Evolutionary conservation across 306 rosid genomes (phyloP).

Genomic region (Cucumis cinereus): DNA sequence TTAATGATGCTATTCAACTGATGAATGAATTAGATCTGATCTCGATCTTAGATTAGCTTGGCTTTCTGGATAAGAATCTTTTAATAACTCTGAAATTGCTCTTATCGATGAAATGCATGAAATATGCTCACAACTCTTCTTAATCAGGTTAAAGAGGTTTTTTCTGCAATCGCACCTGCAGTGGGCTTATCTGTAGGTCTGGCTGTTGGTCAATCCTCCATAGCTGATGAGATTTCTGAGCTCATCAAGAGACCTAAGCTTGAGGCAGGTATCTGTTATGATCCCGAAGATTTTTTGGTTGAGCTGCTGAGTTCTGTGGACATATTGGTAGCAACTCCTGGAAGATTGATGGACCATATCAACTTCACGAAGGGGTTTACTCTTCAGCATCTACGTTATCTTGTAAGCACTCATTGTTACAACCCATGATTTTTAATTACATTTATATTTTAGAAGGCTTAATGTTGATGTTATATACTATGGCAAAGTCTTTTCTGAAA

Average conservation of each 20-base stretch:
- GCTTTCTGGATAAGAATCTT: not conserved
- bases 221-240: constrained; percentile 55
- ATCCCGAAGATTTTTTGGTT: constrained; percentile 27
- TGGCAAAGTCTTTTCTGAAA: not conserved
- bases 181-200: constrained; percentile 73
- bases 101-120: not conserved
- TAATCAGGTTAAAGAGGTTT: constrained; percentile 52
- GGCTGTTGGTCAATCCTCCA: constrained; percentile 78
- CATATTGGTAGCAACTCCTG: constrained; percentile 88
- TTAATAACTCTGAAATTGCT: not conserved
- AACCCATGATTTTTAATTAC: not conserved
- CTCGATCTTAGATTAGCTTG: not conserved
- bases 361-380: constrained; percentile 72
- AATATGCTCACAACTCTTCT: not conserved
- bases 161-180: constrained; percentile 55
- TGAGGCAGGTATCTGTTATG: constrained; percentile 44
- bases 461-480: not conserved
- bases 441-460: not conserved
- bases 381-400: constrained; percentile 81
- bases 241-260: constrained; percentile 44
- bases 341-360: constrained; percentile 82
- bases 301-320: constrained; percentile 54
- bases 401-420: constrained; percentile 32
- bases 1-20: too few relatives aligned
- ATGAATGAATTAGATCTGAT: not conserved